Base-by-base conservation (phyloP, 176 grass and related monocot genomes). In the Oryza rufipogon region DNA sequence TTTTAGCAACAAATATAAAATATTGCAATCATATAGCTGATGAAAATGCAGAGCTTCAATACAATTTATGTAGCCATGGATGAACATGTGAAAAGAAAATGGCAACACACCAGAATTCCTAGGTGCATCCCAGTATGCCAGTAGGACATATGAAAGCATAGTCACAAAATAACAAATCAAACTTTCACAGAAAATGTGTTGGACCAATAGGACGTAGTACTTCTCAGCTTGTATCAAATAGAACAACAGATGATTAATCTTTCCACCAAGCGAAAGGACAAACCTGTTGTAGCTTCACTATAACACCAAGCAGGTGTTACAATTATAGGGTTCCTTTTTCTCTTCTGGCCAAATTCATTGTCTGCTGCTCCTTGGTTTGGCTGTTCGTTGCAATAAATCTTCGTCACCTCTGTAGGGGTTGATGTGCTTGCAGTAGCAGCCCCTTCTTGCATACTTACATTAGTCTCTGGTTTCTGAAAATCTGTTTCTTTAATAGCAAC, bases 291-390 rank as follows among this genome's bases (percentile, higher is more conserved):
- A 80, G 87, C 85, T 85, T 98, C 96, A 89, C 83, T 91, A 54
- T 93, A 98, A 85, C 87, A 95, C 96, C 96, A 98, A 42, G 96
- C 96, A 44, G 96, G 93, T 80, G 91, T 95, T 89, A 95, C 92
- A 80, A 98, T 90, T 48, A 95, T 87, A 87, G 96, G 93, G 60
- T 89, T 95, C 80, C 87, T 91, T 68, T 95, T 98, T 89, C 89
- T 93, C 87, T 98, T 98, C 77, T 90, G 85, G 20, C 80, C 86
- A 93, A 84, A 60, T 77, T 93, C 86, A 41, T 41, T 74, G 74
- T 93, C 67, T 73, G 70, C 42, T 75, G 45, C 45, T 38, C 46
- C 77, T 80, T 68, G 54, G 20, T 91, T 86, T 48, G 84, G 82
- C n/a, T 75, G 80, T 92, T 93, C 85, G 74, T 79, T 90, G 41